Evolutionary conservation across 345 rosid species (phyloP).

Genomic region (Clausena lansium): DNA sequence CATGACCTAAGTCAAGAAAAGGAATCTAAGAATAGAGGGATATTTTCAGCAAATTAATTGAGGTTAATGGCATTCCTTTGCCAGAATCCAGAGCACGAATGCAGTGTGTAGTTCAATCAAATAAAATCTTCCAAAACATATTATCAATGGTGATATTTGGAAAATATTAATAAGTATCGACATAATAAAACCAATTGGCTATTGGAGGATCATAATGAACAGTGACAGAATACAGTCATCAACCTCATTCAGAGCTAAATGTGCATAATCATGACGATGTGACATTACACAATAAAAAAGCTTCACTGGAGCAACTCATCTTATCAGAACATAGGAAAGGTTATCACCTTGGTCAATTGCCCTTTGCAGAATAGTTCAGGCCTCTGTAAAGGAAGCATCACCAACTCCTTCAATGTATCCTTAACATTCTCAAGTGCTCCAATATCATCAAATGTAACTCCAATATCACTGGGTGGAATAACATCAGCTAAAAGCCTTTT

Average conservation of each 20-base stretch:
- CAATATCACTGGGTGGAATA: conserved; percentile 82
- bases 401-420: conserved; percentile 86
- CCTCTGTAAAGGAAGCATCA: conserved; percentile 87
- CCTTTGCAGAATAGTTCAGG: conserved; percentile 93
- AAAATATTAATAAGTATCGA: background rate
- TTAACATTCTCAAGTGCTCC: conserved; percentile 93
- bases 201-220: background rate
- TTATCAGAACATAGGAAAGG: background rate
- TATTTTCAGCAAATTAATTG: background rate
- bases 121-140: background rate
- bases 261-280: conserved; percentile 5
- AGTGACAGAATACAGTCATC: background rate
- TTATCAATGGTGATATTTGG: background rate
- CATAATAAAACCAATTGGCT: background rate
- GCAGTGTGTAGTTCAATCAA: background rate
- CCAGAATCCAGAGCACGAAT: background rate
- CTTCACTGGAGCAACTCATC: conserved; percentile 2
- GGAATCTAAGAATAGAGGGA: background rate
- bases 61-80: background rate
- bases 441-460: conserved; percentile 87
- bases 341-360: conserved; percentile 68
- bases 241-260: background rate
- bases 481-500: conserved; percentile 76
- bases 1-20: background rate
- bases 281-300: background rate